Percentiles rank a stretch among this genome's conserved stretches.
Conservation (phyloP, 2,329 filamentous ascomycete genomes). For the Diaporthe humulicola region DNA sequence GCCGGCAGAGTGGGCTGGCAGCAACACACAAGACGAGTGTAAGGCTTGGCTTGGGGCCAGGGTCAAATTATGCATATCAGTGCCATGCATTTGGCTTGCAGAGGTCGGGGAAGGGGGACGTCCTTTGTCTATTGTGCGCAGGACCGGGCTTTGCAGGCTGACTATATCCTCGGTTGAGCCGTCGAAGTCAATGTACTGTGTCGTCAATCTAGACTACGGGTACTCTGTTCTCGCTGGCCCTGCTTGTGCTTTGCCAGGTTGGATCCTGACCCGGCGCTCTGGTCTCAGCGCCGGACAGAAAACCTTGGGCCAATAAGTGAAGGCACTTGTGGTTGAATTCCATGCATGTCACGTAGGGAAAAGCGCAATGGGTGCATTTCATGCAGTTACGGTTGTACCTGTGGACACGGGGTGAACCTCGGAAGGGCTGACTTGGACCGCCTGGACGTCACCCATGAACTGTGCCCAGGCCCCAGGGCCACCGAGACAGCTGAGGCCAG, state of each 20-base stretch:
- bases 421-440: slow-evolving; percentile 3
- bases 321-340: not conserved
- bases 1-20: not conserved
- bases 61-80: slow-evolving; percentile 22
- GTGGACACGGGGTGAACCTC: slow-evolving; percentile 1
- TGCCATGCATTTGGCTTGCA: slow-evolving; percentile 16
- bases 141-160: not conserved
- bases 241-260: not conserved
- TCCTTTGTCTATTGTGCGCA: not conserved
- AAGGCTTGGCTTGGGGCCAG: slow-evolving; percentile 6
- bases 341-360: slow-evolving; percentile 12
- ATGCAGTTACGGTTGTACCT: slow-evolving; percentile 24
- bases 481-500: slow-evolving; percentile 16
- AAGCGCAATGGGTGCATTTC: slow-evolving; percentile 1
- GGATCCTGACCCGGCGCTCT: slow-evolving; percentile 19
- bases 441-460: not conserved
- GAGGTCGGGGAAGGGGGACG: not conserved
- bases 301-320: slow-evolving; percentile 21
- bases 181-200: not conserved
- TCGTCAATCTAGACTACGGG: not conserved
- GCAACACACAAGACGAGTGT: not conserved
- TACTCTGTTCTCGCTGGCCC: not conserved
- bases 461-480: not conserved
- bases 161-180: slow-evolving; percentile 5
- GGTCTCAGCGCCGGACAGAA: not conserved